Evolutionary conservation across 768 basidiomycete genomes (phyloP).

Genomic region (Leccinum fibrillosum): DNA sequence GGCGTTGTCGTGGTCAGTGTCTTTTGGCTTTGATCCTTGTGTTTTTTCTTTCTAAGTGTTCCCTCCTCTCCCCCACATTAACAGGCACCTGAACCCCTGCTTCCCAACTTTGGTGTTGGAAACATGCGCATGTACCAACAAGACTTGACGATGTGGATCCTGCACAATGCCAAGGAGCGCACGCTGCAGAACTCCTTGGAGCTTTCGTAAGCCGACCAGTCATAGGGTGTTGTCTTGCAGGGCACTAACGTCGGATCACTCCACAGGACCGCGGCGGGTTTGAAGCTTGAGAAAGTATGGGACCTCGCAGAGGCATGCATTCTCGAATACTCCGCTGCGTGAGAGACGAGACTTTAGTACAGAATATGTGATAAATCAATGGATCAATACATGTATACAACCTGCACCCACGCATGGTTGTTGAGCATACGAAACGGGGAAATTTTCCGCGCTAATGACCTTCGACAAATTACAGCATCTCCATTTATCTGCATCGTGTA

Average conservation of each 20-base stretch:
- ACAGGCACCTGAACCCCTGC: constrained; percentile 34
- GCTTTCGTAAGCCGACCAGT: constrained; percentile 23
- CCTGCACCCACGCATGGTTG: constrained; percentile 16
- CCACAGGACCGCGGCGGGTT: constrained; percentile 20
- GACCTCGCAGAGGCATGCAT: constrained; percentile 27
- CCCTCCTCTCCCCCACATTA: background rate
- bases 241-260: constrained; percentile 1
- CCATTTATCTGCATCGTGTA: background rate
- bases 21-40: background rate
- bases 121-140: constrained; percentile 27
- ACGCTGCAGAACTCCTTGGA: constrained; percentile 26
- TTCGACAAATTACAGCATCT: background rate
- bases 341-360: background rate
- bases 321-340: constrained; percentile 24
- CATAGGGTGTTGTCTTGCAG: background rate
- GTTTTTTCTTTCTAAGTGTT: background rate
- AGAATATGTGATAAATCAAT: background rate
- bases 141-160: constrained; percentile 30
- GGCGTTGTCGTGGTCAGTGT: constrained; percentile 17
- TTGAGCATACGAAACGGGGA: background rate
- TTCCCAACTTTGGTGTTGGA: constrained; percentile 33
- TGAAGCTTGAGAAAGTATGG: constrained; percentile 32
- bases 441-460: background rate
- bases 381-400: background rate
- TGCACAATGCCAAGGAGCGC: constrained; percentile 33